These are phyloP conservation scores for Phytopythium kandeliae DNA, from an alignment of 352 stramenopile genomes.

Conservation along the genomic window DNA sequence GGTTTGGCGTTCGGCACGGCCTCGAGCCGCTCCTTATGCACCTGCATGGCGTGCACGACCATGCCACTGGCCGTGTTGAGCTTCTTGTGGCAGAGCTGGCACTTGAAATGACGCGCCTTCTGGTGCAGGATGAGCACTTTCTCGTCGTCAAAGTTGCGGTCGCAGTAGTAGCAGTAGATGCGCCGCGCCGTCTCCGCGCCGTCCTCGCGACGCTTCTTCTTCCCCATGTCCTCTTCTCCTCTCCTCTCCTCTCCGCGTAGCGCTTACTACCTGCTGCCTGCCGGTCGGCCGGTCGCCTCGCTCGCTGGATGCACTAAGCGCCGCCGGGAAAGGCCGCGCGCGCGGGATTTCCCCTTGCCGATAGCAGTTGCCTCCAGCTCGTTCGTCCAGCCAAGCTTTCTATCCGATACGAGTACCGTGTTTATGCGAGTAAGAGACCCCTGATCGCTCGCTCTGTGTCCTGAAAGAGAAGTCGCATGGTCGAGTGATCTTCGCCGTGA, in stretches of 20 bases:
- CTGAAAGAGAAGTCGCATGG: not conserved
- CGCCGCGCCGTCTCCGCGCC: constrained; percentile 33
- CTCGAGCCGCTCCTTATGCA: constrained; percentile 84
- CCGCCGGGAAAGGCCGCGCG: too few relatives aligned
- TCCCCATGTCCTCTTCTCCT: constrained; percentile 70
- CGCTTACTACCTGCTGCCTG: not conserved
- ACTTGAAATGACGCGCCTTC: constrained; percentile 92
- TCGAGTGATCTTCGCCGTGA: not conserved
- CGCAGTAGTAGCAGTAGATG: constrained; percentile 93
- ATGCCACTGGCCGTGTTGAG: constrained; percentile 87
- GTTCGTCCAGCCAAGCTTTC: too few relatives aligned
- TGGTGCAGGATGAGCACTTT: constrained; percentile 92
- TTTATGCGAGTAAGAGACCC: not conserved
- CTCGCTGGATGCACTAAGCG: too few relatives aligned
- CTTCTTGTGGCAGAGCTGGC: constrained; percentile 88
- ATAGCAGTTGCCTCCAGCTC: too few relatives aligned
- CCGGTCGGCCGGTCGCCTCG: too few relatives aligned
- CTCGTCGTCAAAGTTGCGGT: constrained; percentile 89
- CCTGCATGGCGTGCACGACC: constrained; percentile 84
- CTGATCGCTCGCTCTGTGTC: not conserved
- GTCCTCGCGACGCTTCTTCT: constrained; percentile 82
- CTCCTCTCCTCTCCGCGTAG: too few relatives aligned
- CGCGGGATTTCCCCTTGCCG: too few relatives aligned
- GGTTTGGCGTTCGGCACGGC: constrained; percentile 84
- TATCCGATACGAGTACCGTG: too few relatives aligned